Evolutionary conservation across 306 rosid species (phyloP), one percentile per base, ranked within the genome.

Genomic region (Cicer pinnatifidum): DNA sequence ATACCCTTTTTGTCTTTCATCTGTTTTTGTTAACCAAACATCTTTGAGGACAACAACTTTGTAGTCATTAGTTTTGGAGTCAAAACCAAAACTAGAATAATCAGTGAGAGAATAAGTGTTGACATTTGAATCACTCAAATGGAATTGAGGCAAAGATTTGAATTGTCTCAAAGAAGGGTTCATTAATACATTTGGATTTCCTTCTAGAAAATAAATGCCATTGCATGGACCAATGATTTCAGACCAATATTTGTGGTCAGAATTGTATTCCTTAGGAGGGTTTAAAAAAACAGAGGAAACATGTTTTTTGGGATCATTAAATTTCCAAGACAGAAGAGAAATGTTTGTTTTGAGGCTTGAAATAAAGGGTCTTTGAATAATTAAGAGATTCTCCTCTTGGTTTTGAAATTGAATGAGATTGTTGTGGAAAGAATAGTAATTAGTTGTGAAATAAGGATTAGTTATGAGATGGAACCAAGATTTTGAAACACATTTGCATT

Each of bases 141-240:
- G 75, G 6, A 69, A 58, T 57, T 77, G 3, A 5, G 81, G 81
- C 23, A 77, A 68, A 45, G 75, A n/a, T 33, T 58, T 77, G 53
- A 67, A 77, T 8, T 77, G 67, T 19, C 61, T 13, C 39, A 68
- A 3, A 7, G 82, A 78, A 70, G 82, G 77, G 66, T 78, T 78
- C 40, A 70, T 23, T 6, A 78, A 6, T 15, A 78, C 72, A 71
- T 78, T 61, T n/a, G 82, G 82, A 9, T 70, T 61, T 1, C 82
- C 82, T 37, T 70, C 72, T 1, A 78, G 40, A 12, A 78, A 50
- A 33, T 78, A 78, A 39, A 78, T 61, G 66, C 77, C 82, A 51
- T 62, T 61, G 48, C 77, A 70, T 13, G 82, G 82, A 23, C 77
- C 82, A 28, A 37, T 6, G 7, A 78, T 70, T 51, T 78, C 72